These are phyloP conservation scores for Ramaria rubella DNA, from an alignment of 768 basidiomycete genomes.

Conservation along the genomic window DNA sequence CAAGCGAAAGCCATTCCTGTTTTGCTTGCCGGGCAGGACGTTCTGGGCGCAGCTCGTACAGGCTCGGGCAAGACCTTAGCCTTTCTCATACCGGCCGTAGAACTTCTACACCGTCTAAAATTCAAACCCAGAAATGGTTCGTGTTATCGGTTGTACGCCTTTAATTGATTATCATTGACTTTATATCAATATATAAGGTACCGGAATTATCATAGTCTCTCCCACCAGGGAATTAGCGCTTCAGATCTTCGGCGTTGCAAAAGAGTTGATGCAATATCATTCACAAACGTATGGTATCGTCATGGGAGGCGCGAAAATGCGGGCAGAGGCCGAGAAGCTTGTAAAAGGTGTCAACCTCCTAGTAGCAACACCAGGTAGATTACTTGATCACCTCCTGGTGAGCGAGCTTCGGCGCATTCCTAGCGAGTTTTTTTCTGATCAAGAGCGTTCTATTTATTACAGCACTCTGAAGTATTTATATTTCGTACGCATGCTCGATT, in stretches of 20 bases:
- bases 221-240: conserved; percentile 95
- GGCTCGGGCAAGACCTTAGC: conserved; percentile 96
- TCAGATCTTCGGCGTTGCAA: conserved; percentile 96
- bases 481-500: too few species aligned
- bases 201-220: conserved; percentile 90
- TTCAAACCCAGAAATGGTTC: conserved; percentile 96
- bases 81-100: conserved; percentile 90
- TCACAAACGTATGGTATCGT: conserved; percentile 97
- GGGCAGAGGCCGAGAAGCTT: conserved; percentile 92
- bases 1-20: conserved; percentile 90
- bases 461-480: conserved; percentile 97
- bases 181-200: conserved; percentile 50
- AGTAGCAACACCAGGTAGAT: conserved; percentile 92
- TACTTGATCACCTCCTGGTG: conserved; percentile 94
- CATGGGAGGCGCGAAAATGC: conserved; percentile 96
- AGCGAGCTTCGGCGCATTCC: conserved; percentile 18
- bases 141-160: conserved; percentile 13
- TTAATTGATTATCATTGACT: not conserved
- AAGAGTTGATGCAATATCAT: conserved; percentile 90
- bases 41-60: conserved; percentile 91
- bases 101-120: conserved; percentile 83
- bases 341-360: conserved; percentile 92
- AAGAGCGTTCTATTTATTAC: too few species aligned
- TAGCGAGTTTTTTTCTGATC: not conserved
- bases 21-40: conserved; percentile 88